Base-by-base conservation (phyloP, 345 rosid genomes). In the Ceriops tagal region DNA sequence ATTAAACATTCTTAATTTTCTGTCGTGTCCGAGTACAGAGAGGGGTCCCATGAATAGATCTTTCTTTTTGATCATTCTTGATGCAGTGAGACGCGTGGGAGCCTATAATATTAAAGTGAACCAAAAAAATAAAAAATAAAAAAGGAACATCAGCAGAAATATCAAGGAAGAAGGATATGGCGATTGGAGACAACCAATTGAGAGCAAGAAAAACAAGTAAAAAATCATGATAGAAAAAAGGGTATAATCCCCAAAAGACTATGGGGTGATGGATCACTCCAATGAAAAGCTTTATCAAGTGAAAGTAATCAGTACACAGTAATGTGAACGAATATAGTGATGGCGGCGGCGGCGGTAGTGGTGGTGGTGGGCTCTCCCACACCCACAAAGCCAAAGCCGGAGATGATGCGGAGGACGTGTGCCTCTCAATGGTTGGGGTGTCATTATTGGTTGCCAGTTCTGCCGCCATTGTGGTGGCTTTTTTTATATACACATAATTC, bases 181-280 rank as follows among this genome's bases (percentile, higher is more conserved):
- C 66, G 75, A 76, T 64, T 10, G n/a, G 61, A 47, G 27, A 65
- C 66, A 74, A 77, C 71, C 55, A 59, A 71, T 77, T 56, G 63
- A 37, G 56, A 70, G 1, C 70, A 74, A 60, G 73, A 62, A 65
- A 52, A 26, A 21, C 6, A 26, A 9, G 5, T 34, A 47, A 65
- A 2, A 28, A 39, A 19, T 16, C 24, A 24, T 13, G 15, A 60
- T 46, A 37, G 57, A 10, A 53, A 53, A 53, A 53, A 9, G 1
- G 1, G 22, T 8, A 55, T 1, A 10, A 3, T 8, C 3, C 11
- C 16, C 22, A 13, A 22, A 56, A 22, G 22, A 27, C 3, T 4
- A 27, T 2, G 22, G 59, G 5, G 59, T 24, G 28, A 56, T 24
- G 15, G 15, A 56, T 22, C 59, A 24, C 59, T 13, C 19, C 49